Base-by-base conservation (phyloP, 1,284 basidiomycete genomes). In the Pseudozyma thailandica region DNA sequence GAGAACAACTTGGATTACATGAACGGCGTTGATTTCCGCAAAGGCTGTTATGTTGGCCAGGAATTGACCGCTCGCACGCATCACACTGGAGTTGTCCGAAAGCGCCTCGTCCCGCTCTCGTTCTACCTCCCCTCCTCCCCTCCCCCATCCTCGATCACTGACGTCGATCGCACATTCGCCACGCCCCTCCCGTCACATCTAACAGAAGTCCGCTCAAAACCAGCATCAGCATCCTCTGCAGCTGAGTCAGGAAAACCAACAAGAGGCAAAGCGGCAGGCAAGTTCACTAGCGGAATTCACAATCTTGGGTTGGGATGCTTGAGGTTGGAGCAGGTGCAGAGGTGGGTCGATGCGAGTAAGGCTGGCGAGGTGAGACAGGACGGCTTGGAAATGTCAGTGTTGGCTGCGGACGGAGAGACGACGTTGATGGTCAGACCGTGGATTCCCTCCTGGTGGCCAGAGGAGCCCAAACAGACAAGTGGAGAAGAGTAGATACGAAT, bases 31-130 rank as follows among this genome's bases (percentile, higher is more conserved):
- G 94, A 98, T 84, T 97, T 97, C 83, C 87, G 92, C 47, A 98
- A 99, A 84, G 96, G 96, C 6, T 99, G 96, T 83, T 98, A 98
- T 80, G 90, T 98, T 2, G 96, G 96, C 3, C 96, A 99, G 85
- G 96, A 98, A 79, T 86, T 98, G 38, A 98, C 95, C 0, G 94
- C 97, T 2, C 88, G 96, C 27, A 98, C 95, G 21, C 95, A 96
- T 82, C 93, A 97, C 82, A 97, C 92, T 1, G 96, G 96, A 7
- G 88, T 92, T 15, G 86, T 97, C 25, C 87, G 96, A 57, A 98
- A 98, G 84, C 89, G 96, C 18, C 90, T 95, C 44, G 85, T 95
- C 8, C 94, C 94, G 3, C 87, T 97, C 1, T 23, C 38, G 2
- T 50, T 82, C 39, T 73, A 75, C 37, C 50, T 33, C 6, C 41